Evolutionary conservation across 108 stramenopile species (phyloP).

Genomic region (Fragilariopsis cylindrus): DNA sequence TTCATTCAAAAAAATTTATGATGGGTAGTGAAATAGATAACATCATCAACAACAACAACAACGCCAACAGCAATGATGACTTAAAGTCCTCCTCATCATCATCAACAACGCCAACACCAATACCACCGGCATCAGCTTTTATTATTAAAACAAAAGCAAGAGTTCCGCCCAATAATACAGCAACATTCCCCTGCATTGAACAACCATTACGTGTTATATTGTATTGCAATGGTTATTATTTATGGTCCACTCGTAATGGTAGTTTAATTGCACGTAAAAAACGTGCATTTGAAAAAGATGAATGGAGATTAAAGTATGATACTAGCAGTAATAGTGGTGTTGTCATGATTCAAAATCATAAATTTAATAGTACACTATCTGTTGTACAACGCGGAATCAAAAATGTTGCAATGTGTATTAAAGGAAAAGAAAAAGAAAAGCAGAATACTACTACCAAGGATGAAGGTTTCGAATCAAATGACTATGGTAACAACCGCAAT

Average conservation of each 20-base stretch:
- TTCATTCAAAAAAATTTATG: too few species aligned
- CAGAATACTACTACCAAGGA: background rate
- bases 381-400: background rate
- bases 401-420: background rate
- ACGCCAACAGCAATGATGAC: too few species aligned
- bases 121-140: too few species aligned
- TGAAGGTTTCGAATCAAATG: background rate
- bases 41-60: too few species aligned
- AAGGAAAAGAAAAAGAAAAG: background rate
- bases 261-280: background rate
- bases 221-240: background rate
- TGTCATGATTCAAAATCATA: slow-evolving; percentile 3
- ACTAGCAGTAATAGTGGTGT: background rate
- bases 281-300: background rate
- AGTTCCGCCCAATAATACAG: too few species aligned
- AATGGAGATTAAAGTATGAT: background rate
- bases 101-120: too few species aligned
- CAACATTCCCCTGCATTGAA: slow-evolving; percentile 22
- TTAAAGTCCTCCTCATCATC: too few species aligned
- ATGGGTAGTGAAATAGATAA: too few species aligned
- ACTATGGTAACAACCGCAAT: background rate
- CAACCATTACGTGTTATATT: slow-evolving; percentile 12
- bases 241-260: background rate
- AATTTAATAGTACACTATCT: background rate
- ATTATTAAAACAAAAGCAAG: too few species aligned